These are phyloP conservation scores for Leishmania tropica DNA, from an alignment of 208 protist genomes.

Conservation along the genomic window DNA sequence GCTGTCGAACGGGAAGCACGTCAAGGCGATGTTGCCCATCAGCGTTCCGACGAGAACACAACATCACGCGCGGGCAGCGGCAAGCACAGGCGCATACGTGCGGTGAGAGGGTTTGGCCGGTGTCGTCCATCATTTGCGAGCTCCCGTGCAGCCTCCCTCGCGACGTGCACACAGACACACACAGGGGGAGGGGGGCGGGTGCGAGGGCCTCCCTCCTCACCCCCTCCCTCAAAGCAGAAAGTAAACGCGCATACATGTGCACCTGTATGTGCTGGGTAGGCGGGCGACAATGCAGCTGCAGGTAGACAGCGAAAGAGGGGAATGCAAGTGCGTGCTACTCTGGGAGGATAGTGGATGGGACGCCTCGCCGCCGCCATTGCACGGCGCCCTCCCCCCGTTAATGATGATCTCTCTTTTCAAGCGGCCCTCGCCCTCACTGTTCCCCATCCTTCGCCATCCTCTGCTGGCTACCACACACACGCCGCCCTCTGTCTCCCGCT, in stretches of 20 bases:
- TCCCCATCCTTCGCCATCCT: neutral
- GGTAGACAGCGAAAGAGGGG: too few species aligned
- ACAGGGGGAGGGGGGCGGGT: too few species aligned
- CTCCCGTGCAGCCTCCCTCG: neutral
- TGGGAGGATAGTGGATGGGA: neutral
- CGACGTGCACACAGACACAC: neutral
- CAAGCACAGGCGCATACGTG: too few species aligned
- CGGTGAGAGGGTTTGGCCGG: too few species aligned
- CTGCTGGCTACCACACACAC: neutral
- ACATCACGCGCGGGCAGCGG: too few species aligned
- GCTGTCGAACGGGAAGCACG: slow-evolving; percentile 51
- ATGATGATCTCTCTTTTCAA: neutral
- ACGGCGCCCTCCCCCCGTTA: neutral
- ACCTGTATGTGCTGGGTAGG: too few species aligned
- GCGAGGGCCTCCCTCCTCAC: too few species aligned
- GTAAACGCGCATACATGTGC: too few species aligned
- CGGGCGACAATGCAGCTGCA: too few species aligned
- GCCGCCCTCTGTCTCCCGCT: neutral
- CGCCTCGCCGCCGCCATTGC: neutral
- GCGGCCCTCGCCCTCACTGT: neutral
- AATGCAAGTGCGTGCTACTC: too few species aligned
- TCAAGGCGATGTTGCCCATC: slow-evolving; percentile 42
- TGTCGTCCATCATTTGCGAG: too few species aligned
- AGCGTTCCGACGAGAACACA: neutral
- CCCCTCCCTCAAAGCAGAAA: too few species aligned